Percentiles rank a stretch among this genome's conserved stretches.
Conservation (phyloP, 192 early-diverging fungal species). For the Lunasporangiospora selenospora region DNA sequence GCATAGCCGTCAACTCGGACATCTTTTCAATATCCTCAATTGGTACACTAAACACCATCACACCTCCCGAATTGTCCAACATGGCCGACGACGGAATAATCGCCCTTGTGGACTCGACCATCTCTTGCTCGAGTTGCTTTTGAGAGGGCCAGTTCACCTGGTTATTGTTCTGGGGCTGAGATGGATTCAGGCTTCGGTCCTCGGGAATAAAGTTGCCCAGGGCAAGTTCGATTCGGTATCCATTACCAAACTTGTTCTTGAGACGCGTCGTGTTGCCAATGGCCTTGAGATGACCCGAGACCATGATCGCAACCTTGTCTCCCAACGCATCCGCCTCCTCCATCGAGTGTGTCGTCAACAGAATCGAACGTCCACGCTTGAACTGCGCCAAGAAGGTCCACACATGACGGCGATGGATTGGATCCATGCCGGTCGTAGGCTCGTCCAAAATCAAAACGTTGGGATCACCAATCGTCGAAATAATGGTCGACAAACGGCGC, state of each 20-base stretch:
- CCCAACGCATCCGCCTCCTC: slow-evolving; percentile 70
- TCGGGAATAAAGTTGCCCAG: slow-evolving; percentile 42
- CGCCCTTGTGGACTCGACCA: slow-evolving; percentile 8
- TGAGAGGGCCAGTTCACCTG: slow-evolving; percentile 14
- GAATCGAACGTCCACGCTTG: slow-evolving; percentile 72
- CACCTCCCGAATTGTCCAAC: slow-evolving; percentile 73
- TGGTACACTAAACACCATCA: slow-evolving; percentile 70
- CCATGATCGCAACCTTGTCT: slow-evolving; percentile 71
- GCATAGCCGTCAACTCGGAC: slow-evolving; percentile 62
- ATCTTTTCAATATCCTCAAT: slow-evolving; percentile 44
- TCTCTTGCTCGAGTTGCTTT: slow-evolving; percentile 52
- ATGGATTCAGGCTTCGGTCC: slow-evolving; percentile 13
- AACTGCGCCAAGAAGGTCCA: slow-evolving; percentile 81
- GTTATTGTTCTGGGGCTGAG: not conserved
- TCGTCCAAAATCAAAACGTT: slow-evolving; percentile 66
- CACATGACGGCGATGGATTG: slow-evolving; percentile 80
- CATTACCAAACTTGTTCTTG: slow-evolving; percentile 77
- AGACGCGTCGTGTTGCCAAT: slow-evolving; percentile 67
- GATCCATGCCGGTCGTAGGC: slow-evolving; percentile 74
- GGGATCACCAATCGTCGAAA: slow-evolving; percentile 80
- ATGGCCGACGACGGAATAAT: slow-evolving; percentile 58
- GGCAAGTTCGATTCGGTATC: slow-evolving; percentile 75
- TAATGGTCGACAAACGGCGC: slow-evolving; percentile 70
- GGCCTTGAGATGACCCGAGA: slow-evolving; percentile 66
- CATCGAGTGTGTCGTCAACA: slow-evolving; percentile 79